Conservation (phyloP, 1,139 yeast genomes). For the Candida anutae region DNA sequence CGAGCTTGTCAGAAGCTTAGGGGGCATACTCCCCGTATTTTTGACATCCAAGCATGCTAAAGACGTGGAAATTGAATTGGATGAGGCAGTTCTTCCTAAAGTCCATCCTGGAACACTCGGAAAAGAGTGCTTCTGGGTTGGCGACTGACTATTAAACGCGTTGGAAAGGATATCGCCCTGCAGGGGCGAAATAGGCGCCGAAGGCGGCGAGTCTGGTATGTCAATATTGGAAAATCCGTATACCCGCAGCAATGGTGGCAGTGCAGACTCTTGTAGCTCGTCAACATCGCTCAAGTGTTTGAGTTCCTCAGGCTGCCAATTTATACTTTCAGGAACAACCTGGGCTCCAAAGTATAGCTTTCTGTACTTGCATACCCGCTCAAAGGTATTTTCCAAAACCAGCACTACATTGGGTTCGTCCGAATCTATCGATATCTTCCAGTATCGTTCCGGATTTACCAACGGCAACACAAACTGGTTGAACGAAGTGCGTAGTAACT, state of each 20-base stretch:
- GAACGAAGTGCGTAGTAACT: slow-evolving; percentile 44
- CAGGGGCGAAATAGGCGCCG: slow-evolving; percentile 36
- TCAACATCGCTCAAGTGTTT: slow-evolving; percentile 9
- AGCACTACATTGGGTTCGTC: slow-evolving; percentile 23
- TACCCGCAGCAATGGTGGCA: no score
- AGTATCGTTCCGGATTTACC: slow-evolving; percentile 64
- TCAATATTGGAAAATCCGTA: no score
- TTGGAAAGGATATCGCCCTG: slow-evolving; percentile 6
- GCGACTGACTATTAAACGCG: slow-evolving; percentile 3
- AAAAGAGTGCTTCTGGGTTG: slow-evolving; percentile 4
- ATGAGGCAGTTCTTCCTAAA: slow-evolving; percentile 14
- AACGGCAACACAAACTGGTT: slow-evolving; percentile 58
- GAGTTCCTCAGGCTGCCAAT: slow-evolving; percentile 12
- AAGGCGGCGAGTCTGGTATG: slow-evolving; percentile 42
- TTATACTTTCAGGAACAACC: slow-evolving; percentile 3
- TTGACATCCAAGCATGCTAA: slow-evolving; percentile 25
- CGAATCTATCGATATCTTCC: slow-evolving; percentile 50
- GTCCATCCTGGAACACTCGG: slow-evolving; percentile 9
- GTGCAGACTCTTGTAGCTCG: slow-evolving; percentile 7
- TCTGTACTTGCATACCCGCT: slow-evolving; percentile 37
- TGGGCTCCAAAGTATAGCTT: slow-evolving; percentile 21
- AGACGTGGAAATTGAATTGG: slow-evolving; percentile 14
- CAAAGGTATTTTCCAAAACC: slow-evolving; percentile 31
- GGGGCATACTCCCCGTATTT: slow-evolving; percentile 1
- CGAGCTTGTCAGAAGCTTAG: no score